Evolutionary conservation across 306 rosid species (phyloP), one percentile per base, ranked within the genome.

Genomic region (Trichosanthes truncata): DNA sequence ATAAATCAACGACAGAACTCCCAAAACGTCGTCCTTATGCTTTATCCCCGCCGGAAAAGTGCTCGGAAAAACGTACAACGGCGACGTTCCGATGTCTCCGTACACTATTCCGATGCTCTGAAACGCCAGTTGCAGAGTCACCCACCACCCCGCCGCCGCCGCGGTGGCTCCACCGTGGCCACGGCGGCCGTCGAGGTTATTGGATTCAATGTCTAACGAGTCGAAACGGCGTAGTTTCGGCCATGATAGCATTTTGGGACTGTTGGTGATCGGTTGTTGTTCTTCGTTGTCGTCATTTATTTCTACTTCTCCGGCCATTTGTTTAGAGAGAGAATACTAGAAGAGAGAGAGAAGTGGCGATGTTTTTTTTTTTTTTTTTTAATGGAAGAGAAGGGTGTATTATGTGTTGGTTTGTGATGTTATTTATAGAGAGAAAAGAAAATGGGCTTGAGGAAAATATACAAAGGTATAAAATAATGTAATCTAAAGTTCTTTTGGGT

Each of bases 71-170:
- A 92, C 95, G 17, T 90, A 92, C 2, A 90, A 65, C 12, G 95
- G 97, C 7, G 93, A 90, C 60, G 97, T 90, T 3, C 97, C 95
- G 6, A 90, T 85, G 81, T 90, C 97, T 11, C 97, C 97, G 18
- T 90, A 90, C 29, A 90, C 91, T 9, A 90, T 78, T 59, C 97
- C 95, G 7, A 92, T 43, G 83, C 93, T 92, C 79, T 92, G 95
- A 68, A 92, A 92, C 9, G 93, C 97, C 49, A 92, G 83, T 0
- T 84, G 89, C 85, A 92, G 1, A 17, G 87, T 80, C 77, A 86
- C 82, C 15, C 82, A 49, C 97, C 83, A 81, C 11, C 82, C 74
- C 3, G 23, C 81, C 56, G 59, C 73, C 29, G 35, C 59, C 11
- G 13, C 11, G 45, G 85, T 31, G 57, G 33, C 33, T 1, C 33